These are phyloP conservation scores for Pleodorina starrii DNA, from an alignment of 139 green algal genomes.

Conservation along the genomic window DNA sequence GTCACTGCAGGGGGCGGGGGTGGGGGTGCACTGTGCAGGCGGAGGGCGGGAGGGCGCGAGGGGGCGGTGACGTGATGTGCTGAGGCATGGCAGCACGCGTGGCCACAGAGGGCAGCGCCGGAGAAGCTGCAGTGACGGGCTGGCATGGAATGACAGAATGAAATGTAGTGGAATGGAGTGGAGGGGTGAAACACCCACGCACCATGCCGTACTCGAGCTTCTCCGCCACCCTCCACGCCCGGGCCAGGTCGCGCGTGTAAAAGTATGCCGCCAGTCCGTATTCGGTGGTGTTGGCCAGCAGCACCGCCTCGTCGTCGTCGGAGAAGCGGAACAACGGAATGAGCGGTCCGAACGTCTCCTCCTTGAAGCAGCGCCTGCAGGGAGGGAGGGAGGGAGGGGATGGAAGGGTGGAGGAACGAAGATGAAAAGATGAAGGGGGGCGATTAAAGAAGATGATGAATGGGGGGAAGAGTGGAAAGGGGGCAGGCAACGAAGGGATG, in stretches of 20 bases:
- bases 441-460: neutral
- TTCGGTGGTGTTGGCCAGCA: conserved; percentile 91
- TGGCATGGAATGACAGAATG: too few species aligned
- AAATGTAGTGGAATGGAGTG: too few species aligned
- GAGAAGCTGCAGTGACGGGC: too few species aligned
- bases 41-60: too few species aligned
- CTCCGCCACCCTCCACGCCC: conserved; percentile 89
- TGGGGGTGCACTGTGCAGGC: too few species aligned
- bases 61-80: too few species aligned
- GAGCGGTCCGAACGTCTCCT: conserved; percentile 96
- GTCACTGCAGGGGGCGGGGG: too few species aligned
- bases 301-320: conserved; percentile 69
- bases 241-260: conserved; percentile 88
- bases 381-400: neutral
- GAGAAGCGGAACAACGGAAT: conserved; percentile 83
- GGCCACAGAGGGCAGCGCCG: too few species aligned
- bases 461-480: neutral
- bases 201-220: conserved; percentile 90
- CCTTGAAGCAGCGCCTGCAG: conserved; percentile 83
- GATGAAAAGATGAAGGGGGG: too few species aligned
- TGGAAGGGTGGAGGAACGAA: neutral
- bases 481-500: too few species aligned
- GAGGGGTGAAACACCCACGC: neutral
- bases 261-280: conserved; percentile 94
- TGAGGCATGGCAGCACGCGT: too few species aligned